phyloP scores from a whole-genome alignment of 2,329 filamentous ascomycete species.

The Graphilbum fragrans region DNA sequence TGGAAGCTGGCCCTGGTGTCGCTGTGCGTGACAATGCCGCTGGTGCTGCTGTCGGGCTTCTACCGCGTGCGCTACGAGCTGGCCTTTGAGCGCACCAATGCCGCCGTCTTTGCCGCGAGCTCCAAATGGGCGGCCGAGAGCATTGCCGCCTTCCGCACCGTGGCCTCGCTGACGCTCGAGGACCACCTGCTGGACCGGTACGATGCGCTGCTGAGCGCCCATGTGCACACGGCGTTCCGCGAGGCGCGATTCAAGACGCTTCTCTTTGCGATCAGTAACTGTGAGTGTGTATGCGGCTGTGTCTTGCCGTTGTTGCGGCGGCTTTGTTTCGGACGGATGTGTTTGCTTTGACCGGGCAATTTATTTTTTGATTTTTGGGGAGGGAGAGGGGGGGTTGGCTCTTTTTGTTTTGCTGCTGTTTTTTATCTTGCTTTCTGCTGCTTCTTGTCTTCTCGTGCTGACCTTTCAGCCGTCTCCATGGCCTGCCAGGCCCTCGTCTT shows the following conservation, averaged over 20 bases:
- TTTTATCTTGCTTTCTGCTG: neutral
- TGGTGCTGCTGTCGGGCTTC: constrained; percentile 34
- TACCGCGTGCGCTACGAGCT: constrained; percentile 45
- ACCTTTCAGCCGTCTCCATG: constrained; percentile 32
- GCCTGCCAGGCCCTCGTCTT: constrained; percentile 52
- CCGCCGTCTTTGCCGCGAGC: constrained; percentile 55
- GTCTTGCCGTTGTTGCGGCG: constrained; percentile 41
- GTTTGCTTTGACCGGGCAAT: neutral
- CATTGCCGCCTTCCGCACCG: constrained; percentile 62
- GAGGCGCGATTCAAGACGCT: constrained; percentile 51
- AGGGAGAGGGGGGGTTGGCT: neutral
- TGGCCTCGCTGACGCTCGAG: constrained; percentile 58
- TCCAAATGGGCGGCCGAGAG: constrained; percentile 66
- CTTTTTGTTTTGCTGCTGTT: neutral
- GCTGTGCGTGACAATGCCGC: constrained; percentile 45
- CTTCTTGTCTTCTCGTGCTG: neutral
- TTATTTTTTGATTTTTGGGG: no score
- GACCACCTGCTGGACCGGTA: constrained; percentile 52
- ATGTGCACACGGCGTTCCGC: constrained; percentile 46
- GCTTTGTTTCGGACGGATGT: neutral
- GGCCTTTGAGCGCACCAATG: constrained; percentile 55
- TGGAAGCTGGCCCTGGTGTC: constrained; percentile 67
- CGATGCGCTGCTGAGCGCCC: constrained; percentile 40
- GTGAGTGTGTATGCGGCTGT: constrained; percentile 40
- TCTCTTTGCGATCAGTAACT: constrained; percentile 59